Base-by-base conservation (phyloP, 768 basidiomycete genomes). In the Suillus sp. region DNA sequence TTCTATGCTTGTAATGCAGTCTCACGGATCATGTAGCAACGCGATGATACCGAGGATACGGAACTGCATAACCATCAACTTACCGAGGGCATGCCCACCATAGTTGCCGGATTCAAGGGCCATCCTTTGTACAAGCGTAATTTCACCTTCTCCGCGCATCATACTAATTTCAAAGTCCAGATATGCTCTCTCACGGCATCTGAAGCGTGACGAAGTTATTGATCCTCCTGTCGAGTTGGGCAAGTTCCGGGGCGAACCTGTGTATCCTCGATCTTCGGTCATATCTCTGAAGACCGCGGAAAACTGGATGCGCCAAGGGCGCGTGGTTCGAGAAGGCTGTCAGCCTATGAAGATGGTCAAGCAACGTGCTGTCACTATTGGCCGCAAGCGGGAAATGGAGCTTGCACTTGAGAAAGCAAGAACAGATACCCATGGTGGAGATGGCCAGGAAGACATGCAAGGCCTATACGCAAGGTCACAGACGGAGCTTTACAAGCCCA, bases 301-400 rank as follows among this genome's bases (percentile, higher is more conserved):
- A 75, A 96, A 91, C 69, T 99, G 95, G 95, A 89, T 96, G 88
- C 86, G 96, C 9, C 82, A 86, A 61, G 97, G 97, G 1, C 83
- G 94, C 53, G 78, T 78, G 61, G 80, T 98, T 66, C 84, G 83
- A 66, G 80, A 84, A 56, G 90, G 89, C 14, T 85, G 86, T 69
- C 93, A 96, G 69, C 91, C 96, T 13, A 81, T 96, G 77, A 99
- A 98, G 78, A 86, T 86, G 83, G 87, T 92, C 66, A 98, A 97
- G 76, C 81, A 89, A 73, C 84, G 92, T 13, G 89, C 92, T 5
- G 86, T 87, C 50, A 99, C 97, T 0, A 80, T 98, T 57, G 83
- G 86, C 65, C 84, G 86, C 64, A 82, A 87, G 76, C 82, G 96
- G 22, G 94, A 92, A 67, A 79, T 88, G 63, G 89, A 90, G 71